Evolutionary conservation across 2,329 filamentous ascomycete species (phyloP), one percentile per base, ranked within the genome.

Genomic region (Bertia moriformis): DNA sequence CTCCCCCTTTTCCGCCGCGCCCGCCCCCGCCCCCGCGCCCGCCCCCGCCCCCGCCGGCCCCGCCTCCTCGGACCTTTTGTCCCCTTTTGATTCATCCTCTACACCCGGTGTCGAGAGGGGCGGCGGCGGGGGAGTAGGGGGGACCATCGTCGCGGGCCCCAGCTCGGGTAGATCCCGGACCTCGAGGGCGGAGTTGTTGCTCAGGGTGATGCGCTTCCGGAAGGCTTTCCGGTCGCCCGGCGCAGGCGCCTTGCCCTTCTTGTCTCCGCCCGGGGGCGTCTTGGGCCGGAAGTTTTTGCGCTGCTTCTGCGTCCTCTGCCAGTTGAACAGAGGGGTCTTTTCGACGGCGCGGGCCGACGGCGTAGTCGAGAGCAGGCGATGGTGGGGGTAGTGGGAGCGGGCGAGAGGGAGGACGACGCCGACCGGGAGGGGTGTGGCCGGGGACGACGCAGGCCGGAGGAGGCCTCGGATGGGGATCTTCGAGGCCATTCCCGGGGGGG

Each of bases 141-240:
- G 60, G 18, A 65, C 55, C 52, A 67, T 59, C 35, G 61, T 66
- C 42, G 67, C 58, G 14, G 50, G 49, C 2, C 56, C 63, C 33
- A 83, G 49, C 40, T 78, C 70, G 46, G 66, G 57, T 52, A 83
- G 57, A 10, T 64, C 69, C 15, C 59, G 54, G 4, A 83, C 69
- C 45, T 76, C 70, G n/a, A 83, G 59, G 35, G 80, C 80, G 58
- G 83, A 84, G 46, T 74, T 72, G 52, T 84, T 85, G 55, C 71
- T 78, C 38, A 85, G 64, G 14, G 83, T 70, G 44, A 85, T 72
- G 42, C 74, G 67, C 56, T 79, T 83, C 43, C 76, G 66, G 44
- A 73, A 48, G 12, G 73, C 71, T 53, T 75, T 81, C 37, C 77
- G 67, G 55, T 83, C 78, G 38, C 77, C 78, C 17, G 71, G 71